Base-by-base conservation (phyloP, 2,329 filamentous ascomycete genomes). In the Colletotrichum tanaceti region DNA sequence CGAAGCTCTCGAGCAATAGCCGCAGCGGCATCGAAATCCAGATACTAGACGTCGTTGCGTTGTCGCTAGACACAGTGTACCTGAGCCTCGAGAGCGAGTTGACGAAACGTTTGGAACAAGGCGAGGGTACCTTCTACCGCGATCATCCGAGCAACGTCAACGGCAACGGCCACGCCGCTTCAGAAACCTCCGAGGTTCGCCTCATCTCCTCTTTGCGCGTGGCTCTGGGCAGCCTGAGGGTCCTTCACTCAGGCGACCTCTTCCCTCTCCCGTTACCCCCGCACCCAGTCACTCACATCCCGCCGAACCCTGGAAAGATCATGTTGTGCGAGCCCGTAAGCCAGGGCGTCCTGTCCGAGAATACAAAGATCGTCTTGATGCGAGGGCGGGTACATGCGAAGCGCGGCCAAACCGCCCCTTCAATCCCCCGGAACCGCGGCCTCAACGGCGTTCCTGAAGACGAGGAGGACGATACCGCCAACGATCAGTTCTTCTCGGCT, bases 321-420 rank as follows among this genome's bases (percentile, higher is more conserved):
- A 90, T 93, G 55, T 89, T 97, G n/a, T 98, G 94, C 77, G 96
- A 99, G 77, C 96, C 96, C 10, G 94, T 98, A 18, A 89, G 93
- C 6, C 96, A 99, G 79, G 96, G 96, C 10, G 79, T 96, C 5
- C 78, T 99, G 54, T 86, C 90, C 10, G 86, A 93, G 0, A 86
- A 83, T 14, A 99, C 94, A 18, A 94, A 92, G 74, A 93, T 99
- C 65, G 90, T 99, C 28, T 84, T 98, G 24, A 90, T 92, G 55
- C 86, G 87, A 32, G 87, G 89, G 5, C 87, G 84, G 73, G 84
- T 83, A 28, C 86, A 88, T 66, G 84, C 77, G 75, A 90, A 87
- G 81, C 85, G 77, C 77, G 79, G 75, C 73, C 82, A 84, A 71
- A 82, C 81, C 65, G 79, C 80, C 35, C 80, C 82, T 20, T 78